phyloP scores from a whole-genome alignment of 2,329 filamentous ascomycete species.

The Neonectria hederae region DNA sequence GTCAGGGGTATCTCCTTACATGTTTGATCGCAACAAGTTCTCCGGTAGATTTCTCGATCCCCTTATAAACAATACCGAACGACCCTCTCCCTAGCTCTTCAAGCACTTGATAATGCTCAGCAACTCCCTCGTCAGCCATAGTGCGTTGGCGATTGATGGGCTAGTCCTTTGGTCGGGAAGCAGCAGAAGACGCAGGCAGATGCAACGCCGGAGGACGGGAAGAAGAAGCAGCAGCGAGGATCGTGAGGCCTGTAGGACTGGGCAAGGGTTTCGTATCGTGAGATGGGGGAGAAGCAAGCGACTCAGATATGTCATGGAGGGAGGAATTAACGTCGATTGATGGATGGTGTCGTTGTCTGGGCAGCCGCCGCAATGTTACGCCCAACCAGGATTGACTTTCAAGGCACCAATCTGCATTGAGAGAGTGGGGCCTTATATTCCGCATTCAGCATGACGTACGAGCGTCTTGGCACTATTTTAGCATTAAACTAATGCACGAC shows the following conservation, averaged over 20 bases:
- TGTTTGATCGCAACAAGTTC: slow-evolving; percentile 97
- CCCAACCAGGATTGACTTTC: no score
- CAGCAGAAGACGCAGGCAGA: slow-evolving; percentile 15
- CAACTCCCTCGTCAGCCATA: slow-evolving; percentile 74
- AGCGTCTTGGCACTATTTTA: no score
- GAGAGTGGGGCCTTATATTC: no score
- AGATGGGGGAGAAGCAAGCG: no score
- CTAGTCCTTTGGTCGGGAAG: slow-evolving; percentile 21
- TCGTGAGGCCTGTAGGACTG: background rate
- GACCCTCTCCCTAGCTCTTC: slow-evolving; percentile 93
- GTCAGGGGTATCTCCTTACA: slow-evolving; percentile 61
- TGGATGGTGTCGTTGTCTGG: background rate
- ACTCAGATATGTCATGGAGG: no score
- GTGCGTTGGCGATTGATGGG: slow-evolving; percentile 44
- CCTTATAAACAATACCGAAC: slow-evolving; percentile 97
- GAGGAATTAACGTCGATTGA: no score
- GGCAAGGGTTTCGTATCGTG: background rate
- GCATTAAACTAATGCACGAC: background rate
- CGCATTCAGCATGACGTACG: no score
- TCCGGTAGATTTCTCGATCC: slow-evolving; percentile 88
- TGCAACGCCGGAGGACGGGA: slow-evolving; percentile 13
- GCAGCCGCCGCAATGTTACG: background rate
- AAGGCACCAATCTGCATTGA: no score
- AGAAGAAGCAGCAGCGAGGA: background rate
- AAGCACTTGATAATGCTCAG: slow-evolving; percentile 90